phyloP scores from a whole-genome alignment of 495 filamentous ascomycete genomes.

The Recurvomyces mirabilis region DNA sequence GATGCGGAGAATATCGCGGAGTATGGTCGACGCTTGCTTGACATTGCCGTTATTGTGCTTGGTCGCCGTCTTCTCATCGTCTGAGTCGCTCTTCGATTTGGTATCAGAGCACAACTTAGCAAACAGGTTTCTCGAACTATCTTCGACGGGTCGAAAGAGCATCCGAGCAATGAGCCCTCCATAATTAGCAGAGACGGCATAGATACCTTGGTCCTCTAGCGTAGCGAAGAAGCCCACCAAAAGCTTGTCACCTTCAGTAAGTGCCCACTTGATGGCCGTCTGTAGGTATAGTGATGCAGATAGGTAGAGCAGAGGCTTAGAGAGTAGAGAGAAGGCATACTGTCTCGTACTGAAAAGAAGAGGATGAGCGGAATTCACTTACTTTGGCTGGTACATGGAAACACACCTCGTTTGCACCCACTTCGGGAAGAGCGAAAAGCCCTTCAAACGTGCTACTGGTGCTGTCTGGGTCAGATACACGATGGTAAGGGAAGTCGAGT shows the following conservation, averaged over 20 bases:
- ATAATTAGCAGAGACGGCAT: slow-evolving; percentile 88
- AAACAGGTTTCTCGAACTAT: slow-evolving; percentile 78
- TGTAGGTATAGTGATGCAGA: slow-evolving; percentile 76
- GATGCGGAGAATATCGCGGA: slow-evolving; percentile 44
- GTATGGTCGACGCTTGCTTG: slow-evolving; percentile 33
- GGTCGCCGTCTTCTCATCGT: neutral
- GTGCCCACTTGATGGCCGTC: slow-evolving; percentile 74
- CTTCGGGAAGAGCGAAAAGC: slow-evolving; percentile 32
- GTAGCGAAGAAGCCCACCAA: slow-evolving; percentile 67
- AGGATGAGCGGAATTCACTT: slow-evolving; percentile 15
- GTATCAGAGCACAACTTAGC: slow-evolving; percentile 45
- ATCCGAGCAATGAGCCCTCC: slow-evolving; percentile 81
- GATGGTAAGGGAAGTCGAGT: slow-evolving; percentile 53
- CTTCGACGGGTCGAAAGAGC: slow-evolving; percentile 90
- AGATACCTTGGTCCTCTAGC: slow-evolving; percentile 76
- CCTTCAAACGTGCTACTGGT: slow-evolving; percentile 15
- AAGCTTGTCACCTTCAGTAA: slow-evolving; percentile 89
- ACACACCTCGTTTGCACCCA: slow-evolving; percentile 40
- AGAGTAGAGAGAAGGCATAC: slow-evolving; percentile 54
- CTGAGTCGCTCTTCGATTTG: too few species aligned
- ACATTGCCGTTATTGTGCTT: slow-evolving; percentile 6
- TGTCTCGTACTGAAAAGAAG: too few species aligned
- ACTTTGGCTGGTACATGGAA: slow-evolving; percentile 2
- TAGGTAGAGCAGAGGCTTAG: slow-evolving; percentile 51
- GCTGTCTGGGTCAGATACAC: slow-evolving; percentile 44